Evolutionary conservation across 345 rosid species (phyloP).

Genomic region (Hibiscus syriacus): DNA sequence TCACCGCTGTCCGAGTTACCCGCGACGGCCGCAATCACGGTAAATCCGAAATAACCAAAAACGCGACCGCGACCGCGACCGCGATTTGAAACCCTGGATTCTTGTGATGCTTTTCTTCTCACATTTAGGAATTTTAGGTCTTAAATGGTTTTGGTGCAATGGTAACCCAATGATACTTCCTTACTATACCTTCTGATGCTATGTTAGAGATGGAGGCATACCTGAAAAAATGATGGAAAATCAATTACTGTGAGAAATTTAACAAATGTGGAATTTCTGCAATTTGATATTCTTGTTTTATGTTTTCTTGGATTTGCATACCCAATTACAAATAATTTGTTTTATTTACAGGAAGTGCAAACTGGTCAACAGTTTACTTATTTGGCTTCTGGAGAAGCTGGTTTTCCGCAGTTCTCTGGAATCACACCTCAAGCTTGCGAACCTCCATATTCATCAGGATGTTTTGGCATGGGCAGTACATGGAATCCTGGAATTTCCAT

Average conservation of each 20-base stretch:
- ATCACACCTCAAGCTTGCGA: conserved; percentile 29
- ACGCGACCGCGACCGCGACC: too few relatives aligned
- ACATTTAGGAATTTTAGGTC: background rate
- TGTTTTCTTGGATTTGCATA: background rate
- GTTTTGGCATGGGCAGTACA: conserved; percentile 31
- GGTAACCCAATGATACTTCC: background rate
- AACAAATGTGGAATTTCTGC: background rate
- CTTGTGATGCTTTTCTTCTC: background rate
- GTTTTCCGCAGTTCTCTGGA: conserved; percentile 37
- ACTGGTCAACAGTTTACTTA: conserved; percentile 39
- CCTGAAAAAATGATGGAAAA: background rate
- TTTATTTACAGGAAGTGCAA: conserved; percentile 33
- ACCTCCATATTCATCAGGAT: conserved; percentile 24
- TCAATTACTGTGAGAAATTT: background rate
- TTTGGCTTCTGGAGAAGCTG: conserved; percentile 45
- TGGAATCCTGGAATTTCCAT: conserved; percentile 51
- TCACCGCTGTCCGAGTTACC: too few relatives aligned
- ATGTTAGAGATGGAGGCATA: background rate
- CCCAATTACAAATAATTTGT: background rate
- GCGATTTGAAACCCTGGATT: too few relatives aligned
- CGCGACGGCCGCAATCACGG: too few relatives aligned
- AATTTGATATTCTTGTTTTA: background rate
- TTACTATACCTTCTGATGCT: background rate
- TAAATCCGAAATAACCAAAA: too few relatives aligned
- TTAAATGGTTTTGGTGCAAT: background rate